These are phyloP conservation scores for Phytophthora pluvialis DNA, from an alignment of 352 stramenopile species.

Conservation along the genomic window DNA sequence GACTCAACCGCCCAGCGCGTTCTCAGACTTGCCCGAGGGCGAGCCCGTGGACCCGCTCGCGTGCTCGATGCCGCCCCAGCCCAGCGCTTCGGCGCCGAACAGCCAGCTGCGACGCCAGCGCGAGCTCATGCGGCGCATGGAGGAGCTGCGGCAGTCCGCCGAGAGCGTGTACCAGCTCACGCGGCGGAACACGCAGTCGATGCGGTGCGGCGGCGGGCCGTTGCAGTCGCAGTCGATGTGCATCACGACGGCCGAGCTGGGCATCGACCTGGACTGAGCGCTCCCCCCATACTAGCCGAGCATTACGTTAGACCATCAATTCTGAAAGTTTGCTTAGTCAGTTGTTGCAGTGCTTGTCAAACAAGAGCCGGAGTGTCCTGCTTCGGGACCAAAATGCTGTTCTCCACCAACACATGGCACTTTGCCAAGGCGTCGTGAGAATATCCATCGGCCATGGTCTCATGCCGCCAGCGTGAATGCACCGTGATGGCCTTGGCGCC, in stretches of 20 bases:
- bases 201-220: constrained; percentile 18
- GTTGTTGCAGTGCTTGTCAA: constrained; percentile 5
- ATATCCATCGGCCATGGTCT: not conserved
- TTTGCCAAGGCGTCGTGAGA: not conserved
- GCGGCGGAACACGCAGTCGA: constrained; percentile 33
- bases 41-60: constrained; percentile 22
- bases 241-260: constrained; percentile 6
- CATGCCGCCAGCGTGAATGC: not conserved
- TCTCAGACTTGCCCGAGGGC: constrained; percentile 19
- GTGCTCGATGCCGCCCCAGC: constrained; percentile 28
- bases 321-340: constrained; percentile 8
- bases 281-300: not conserved
- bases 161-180: constrained; percentile 44
- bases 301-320: constrained; percentile 15
- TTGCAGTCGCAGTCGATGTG: constrained; percentile 22
- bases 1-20: constrained; percentile 21
- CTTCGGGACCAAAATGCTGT: not conserved
- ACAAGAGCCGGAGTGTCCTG: constrained; percentile 12
- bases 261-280: constrained; percentile 21
- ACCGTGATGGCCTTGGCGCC: not conserved
- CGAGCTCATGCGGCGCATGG: constrained; percentile 39
- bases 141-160: constrained; percentile 38
- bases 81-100: constrained; percentile 13
- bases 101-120: constrained; percentile 14
- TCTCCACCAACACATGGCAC: constrained; percentile 15